Evolutionary conservation across 129 eudicot genomes (phyloP).

Genomic region (Chrysanthemum lavandulifolium): DNA sequence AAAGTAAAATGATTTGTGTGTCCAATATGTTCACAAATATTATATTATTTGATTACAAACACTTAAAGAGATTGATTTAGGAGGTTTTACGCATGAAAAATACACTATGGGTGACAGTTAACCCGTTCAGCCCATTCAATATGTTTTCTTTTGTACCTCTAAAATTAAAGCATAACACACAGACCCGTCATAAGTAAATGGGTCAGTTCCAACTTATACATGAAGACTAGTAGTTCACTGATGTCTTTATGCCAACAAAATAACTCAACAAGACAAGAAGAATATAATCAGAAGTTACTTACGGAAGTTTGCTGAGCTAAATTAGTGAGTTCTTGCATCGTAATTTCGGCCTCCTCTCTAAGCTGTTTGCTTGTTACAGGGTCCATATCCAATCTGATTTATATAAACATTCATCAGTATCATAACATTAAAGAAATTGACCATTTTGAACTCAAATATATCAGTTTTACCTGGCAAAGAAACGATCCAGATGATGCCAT

Average conservation of each 20-base stretch:
- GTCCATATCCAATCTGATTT: slow-evolving; percentile 71
- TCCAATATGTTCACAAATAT: background rate
- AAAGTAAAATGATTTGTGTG: background rate
- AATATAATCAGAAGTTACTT: slow-evolving; percentile 33
- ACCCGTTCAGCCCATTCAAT: background rate
- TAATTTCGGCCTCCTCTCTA: slow-evolving; percentile 70
- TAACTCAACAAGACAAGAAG: too few relatives aligned
- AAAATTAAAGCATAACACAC: background rate
- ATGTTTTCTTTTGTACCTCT: background rate
- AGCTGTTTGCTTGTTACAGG: slow-evolving; percentile 46
- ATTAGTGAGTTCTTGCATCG: slow-evolving; percentile 69
- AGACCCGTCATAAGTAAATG: background rate
- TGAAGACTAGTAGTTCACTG: background rate
- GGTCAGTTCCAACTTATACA: background rate
- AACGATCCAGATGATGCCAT: slow-evolving; percentile 86
- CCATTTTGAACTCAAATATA: slow-evolving; percentile 3
- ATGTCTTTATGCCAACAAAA: too few relatives aligned
- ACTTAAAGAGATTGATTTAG: background rate
- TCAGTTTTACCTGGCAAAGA: slow-evolving; percentile 59
- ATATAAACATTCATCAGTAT: slow-evolving; percentile 5
- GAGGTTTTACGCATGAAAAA: background rate
- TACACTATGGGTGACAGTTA: background rate
- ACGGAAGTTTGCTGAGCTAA: slow-evolving; percentile 90
- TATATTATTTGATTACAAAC: background rate
- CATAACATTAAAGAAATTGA: background rate